Evolutionary conservation across 2,329 filamentous ascomycete species (phyloP), one percentile per base, ranked within the genome.

Genomic region (Septoria petroselini): DNA sequence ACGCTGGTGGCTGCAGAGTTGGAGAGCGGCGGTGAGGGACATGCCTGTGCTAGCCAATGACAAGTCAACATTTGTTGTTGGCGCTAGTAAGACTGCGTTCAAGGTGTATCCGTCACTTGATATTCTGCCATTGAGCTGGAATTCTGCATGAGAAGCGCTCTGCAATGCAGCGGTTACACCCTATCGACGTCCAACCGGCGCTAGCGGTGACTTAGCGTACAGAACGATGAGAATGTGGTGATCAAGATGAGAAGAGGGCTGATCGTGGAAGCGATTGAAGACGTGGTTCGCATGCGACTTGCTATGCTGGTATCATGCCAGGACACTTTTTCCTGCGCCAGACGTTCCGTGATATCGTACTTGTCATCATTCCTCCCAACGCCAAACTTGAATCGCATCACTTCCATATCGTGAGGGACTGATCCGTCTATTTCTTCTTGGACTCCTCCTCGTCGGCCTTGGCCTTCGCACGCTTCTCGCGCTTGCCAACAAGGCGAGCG

Each of bases 401-500:
- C 55, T 54, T 52, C 53, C 58, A 50, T 45, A 15, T 35, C 31
- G 21, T 41, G 35, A 34, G 39, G 15, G 12, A 18, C n/a, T 21
- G 23, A 27, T 66, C 65, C 33, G 41, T 42, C 42, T 90, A 91
- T 85, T 93, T 91, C 86, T 91, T 91, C 75, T 83, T 82, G 62
- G 74, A 69, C 70, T 78, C 79, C 72, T 86, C 86, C 70, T 86
- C 88, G 72, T 91, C 88, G 66, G 84, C 86, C 80, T 86, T 91
- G 68, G 88, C 88, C 81, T 85, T 87, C 66, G 80, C 84, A 70
- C 93, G 85, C 90, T 97, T 97, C 82, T 94, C 91, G 73, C 90
- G 84, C 70, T 81, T 81, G 76, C 93, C 93, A 61, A 81, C 75
- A 69, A 86, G 79, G 73, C 91, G 86, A 68, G 86, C 84, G 70